Evolutionary conservation across 441 rosid species (phyloP).

Genomic region (Erodium trifolium): DNA sequence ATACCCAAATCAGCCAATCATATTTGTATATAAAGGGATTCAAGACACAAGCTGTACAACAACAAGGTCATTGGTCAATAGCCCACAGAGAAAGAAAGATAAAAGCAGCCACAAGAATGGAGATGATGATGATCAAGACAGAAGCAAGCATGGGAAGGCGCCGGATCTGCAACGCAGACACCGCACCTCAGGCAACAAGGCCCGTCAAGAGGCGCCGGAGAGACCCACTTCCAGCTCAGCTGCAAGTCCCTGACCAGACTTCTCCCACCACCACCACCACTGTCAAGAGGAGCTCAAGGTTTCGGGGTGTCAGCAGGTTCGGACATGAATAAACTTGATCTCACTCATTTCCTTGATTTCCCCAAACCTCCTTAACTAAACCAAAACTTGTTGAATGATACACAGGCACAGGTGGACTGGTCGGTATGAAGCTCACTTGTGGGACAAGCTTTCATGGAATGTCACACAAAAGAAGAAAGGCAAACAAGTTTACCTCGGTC

Average conservation of each 20-base stretch:
- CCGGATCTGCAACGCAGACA: neutral
- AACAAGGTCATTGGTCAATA: neutral
- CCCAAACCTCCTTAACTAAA: no score
- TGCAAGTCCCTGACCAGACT: constrained; percentile 3
- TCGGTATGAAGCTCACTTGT: constrained; percentile 49
- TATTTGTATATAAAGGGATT: constrained; percentile 20
- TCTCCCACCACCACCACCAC: constrained; percentile 6
- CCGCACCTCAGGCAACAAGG: constrained; percentile 10
- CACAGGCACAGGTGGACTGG: constrained; percentile 52
- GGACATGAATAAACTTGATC: neutral
- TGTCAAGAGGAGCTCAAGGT: constrained; percentile 57
- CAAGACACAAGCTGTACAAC: neutral
- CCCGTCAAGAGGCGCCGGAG: constrained; percentile 45
- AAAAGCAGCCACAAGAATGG: constrained; percentile 21
- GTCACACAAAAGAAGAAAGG: constrained; percentile 48
- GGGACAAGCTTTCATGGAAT: constrained; percentile 56
- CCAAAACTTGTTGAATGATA: no score
- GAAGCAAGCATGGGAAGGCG: constrained; percentile 31
- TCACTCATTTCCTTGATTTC: no score
- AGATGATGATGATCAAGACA: constrained; percentile 30
- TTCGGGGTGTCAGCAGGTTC: constrained; percentile 65
- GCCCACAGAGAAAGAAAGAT: neutral
- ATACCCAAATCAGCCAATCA: constrained; percentile 19
- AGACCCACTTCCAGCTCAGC: constrained; percentile 21
- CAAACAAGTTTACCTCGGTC: constrained; percentile 59